Percentiles rank a stretch among this genome's conserved stretches.
phyloP scores from a whole-genome alignment of 805 yeast species.

The Ogataea pignaliae region DNA sequence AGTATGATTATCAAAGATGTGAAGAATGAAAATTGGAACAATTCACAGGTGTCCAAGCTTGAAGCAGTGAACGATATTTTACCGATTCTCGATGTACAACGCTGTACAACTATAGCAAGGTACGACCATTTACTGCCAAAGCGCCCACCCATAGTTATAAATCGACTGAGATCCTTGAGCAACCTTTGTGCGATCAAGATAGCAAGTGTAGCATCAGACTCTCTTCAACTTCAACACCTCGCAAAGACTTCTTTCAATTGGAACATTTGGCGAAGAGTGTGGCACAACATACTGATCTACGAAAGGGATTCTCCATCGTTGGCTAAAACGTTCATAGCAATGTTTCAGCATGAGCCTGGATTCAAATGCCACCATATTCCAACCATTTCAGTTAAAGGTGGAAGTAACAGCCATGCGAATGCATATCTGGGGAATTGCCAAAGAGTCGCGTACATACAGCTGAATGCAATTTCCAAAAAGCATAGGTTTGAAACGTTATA shows the following conservation, averaged over 20 bases:
- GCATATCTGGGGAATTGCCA: conserved; percentile 12
- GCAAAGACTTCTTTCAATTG: conserved; percentile 17
- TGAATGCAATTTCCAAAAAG: conserved; percentile 14
- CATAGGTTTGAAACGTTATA: conserved; percentile 35
- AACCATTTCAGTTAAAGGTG: conserved; percentile 5
- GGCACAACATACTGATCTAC: conserved; percentile 26
- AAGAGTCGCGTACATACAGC: conserved; percentile 13
- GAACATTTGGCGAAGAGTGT: conserved; percentile 30
- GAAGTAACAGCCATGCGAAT: too few species aligned
- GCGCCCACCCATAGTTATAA: too few species aligned
- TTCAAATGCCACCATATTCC: conserved; percentile 19
- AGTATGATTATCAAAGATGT: too few species aligned
- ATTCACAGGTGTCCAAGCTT: too few species aligned
- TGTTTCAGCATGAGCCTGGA: conserved; percentile 10
- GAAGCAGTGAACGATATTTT: too few species aligned
- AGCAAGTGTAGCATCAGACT: conserved; percentile 19
- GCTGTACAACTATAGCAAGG: conserved; percentile 5
- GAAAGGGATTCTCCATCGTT: conserved; percentile 29
- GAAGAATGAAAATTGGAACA: too few species aligned
- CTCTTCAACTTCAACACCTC: conserved; percentile 20
- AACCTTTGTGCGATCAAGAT: conserved; percentile 21
- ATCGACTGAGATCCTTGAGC: conserved; percentile 16
- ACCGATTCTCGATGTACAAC: too few species aligned
- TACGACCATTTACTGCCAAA: conserved; percentile 10
- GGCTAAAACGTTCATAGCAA: conserved; percentile 27